These are phyloP conservation scores for Actinomucor elegans DNA, from an alignment of 371 early-diverging fungal genomes.

Conservation along the genomic window DNA sequence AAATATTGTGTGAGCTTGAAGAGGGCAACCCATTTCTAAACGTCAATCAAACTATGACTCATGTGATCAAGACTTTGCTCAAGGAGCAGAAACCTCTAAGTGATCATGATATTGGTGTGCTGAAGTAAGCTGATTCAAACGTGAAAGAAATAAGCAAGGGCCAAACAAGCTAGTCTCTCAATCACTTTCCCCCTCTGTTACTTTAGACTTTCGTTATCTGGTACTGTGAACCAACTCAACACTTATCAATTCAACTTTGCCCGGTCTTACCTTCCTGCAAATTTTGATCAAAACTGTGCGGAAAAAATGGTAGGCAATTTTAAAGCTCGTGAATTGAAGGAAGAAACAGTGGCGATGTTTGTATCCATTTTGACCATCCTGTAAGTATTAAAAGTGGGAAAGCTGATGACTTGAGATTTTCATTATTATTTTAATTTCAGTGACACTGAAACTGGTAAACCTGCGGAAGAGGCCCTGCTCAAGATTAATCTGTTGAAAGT, in stretches of 20 bases:
- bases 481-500: constrained; percentile 5
- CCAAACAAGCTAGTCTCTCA: too few species aligned
- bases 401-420: constrained; percentile 2
- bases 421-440: constrained; percentile 1
- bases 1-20: constrained; percentile 4
- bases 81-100: constrained; percentile 1
- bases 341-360: constrained; percentile 7
- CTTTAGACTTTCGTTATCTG: constrained; percentile 7
- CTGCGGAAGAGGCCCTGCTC: constrained; percentile 7
- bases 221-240: constrained; percentile 8
- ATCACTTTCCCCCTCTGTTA: constrained; percentile 1
- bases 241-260: constrained; percentile 6
- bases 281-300: constrained; percentile 6
- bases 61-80: constrained; percentile 4
- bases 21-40: constrained; percentile 8
- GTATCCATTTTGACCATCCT: constrained; percentile 8
- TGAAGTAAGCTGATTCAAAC: constrained; percentile 14
- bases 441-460: constrained; percentile 4
- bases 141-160: not conserved
- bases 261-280: constrained; percentile 7
- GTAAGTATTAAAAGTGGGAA: constrained; percentile 6
- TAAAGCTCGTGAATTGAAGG: constrained; percentile 9
- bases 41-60: constrained; percentile 3
- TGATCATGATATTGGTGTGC: constrained; percentile 3
- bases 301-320: constrained; percentile 1